Evolutionary conservation across 2,329 filamentous ascomycete genomes (phyloP).

Genomic region (Graphilbum ipis-grandicollis): DNA sequence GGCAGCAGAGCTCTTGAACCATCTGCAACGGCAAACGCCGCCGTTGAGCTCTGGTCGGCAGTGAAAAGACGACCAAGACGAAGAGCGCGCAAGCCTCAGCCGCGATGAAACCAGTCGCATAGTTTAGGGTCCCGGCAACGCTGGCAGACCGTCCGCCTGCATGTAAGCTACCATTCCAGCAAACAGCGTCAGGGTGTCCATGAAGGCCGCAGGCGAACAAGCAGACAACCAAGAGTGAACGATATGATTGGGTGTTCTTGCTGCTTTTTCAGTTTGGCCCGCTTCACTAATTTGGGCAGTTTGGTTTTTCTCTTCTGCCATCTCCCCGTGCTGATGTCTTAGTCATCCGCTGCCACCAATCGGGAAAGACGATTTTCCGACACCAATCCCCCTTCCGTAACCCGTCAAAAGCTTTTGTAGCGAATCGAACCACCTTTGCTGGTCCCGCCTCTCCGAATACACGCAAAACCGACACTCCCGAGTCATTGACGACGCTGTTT

Average conservation of each 20-base stretch:
- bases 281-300: too few relatives aligned
- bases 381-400: constrained; percentile 2
- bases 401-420: constrained; percentile 7
- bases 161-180: constrained; percentile 6
- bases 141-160: constrained; percentile 1
- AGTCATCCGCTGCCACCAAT: constrained; percentile 8
- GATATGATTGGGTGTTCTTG: too few relatives aligned
- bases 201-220: background rate
- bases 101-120: constrained; percentile 8
- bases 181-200: background rate
- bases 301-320: too few relatives aligned
- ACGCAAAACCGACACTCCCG: constrained; percentile 1
- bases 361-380: constrained; percentile 9
- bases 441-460: background rate
- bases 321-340: constrained; percentile 1
- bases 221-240: too few relatives aligned
- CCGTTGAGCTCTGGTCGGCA: too few relatives aligned
- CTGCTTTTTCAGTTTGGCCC: background rate
- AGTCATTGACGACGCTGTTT: background rate
- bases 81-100: constrained; percentile 3
- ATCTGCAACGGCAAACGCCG: background rate
- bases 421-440: constrained; percentile 9
- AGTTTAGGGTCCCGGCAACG: constrained; percentile 6
- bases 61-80: background rate
- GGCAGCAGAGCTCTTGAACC: background rate